Base-by-base conservation (phyloP, 441 rosid species). In the Populus hybrid region DNA sequence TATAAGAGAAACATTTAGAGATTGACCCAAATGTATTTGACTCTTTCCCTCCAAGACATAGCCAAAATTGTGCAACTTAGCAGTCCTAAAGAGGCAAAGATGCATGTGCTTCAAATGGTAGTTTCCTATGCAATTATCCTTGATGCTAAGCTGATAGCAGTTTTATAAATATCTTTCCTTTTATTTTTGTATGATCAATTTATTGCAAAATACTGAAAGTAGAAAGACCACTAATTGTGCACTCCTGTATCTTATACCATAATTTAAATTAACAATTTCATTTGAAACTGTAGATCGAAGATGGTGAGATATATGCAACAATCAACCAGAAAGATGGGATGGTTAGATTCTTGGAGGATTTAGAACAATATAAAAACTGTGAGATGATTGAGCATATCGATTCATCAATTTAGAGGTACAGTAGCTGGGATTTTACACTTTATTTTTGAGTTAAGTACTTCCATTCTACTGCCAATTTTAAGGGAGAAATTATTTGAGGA, bases 31-130 rank as follows among this genome's bases (percentile, higher is more conserved):
- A 93, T 91, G 46, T 96, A 94, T 88, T 81, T 96, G 87, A 96
- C 99, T 74, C 89, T 96, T 75, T 94, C 99, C 57, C 97, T 94
- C 74, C 92, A 96, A 90, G 99, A 93, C 77, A 96, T 91, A 80
- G 98, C 98, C 76, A 88, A 84, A 85, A 89, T 87, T 34, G 98
- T 96, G 84, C 92, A 91, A 80, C 87, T 96, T 76, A 87, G 76
- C 75, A 85, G 89, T 76, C 83, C 97, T 6, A 96, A 94, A 86
- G 98, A 93, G 87, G 99, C 97, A 23, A 98, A 96, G 85, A 94
- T 89, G 95, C 99, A 90, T 84, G 98, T 96, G 81, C 99, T 96
- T 74, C 98, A 93, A 86, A 96, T 94, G 98, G 97, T 96, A 89
- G 71, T 76, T 74, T 73, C 61, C 21, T 54, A 16, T 54, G n/a